Percentiles rank a stretch among this genome's conserved stretches.
These are phyloP conservation scores for Aspergillus ochraceus DNA, from an alignment of 2,329 filamentous ascomycete genomes.

Conservation along the genomic window DNA sequence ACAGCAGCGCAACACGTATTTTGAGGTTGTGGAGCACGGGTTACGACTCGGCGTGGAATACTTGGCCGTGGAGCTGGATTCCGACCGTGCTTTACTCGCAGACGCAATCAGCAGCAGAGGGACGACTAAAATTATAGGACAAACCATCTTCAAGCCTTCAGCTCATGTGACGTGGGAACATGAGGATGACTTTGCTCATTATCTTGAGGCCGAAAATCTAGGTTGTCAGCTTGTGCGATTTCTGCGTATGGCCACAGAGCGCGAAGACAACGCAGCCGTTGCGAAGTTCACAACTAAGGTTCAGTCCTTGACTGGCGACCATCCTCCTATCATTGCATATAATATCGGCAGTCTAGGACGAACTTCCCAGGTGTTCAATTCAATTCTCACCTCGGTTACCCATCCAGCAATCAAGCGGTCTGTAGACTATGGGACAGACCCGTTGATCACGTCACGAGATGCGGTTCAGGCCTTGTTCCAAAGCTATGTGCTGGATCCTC, in stretches of 20 bases:
- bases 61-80: slow-evolving; percentile 37
- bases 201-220: slow-evolving; percentile 36
- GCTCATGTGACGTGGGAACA: slow-evolving; percentile 36
- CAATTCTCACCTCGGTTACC: slow-evolving; percentile 42
- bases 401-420: slow-evolving; percentile 36
- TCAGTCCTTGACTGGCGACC: slow-evolving; percentile 29
- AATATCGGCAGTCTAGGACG: slow-evolving; percentile 42
- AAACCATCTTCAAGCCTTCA: slow-evolving; percentile 33
- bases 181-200: slow-evolving; percentile 31
- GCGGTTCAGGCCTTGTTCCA: slow-evolving; percentile 41
- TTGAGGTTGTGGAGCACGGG: slow-evolving; percentile 40
- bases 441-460: slow-evolving; percentile 39
- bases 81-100: slow-evolving; percentile 27
- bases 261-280: slow-evolving; percentile 40
- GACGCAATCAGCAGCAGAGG: slow-evolving; percentile 36
- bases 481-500: slow-evolving; percentile 42
- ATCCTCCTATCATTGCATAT: slow-evolving; percentile 41
- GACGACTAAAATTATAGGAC: slow-evolving; percentile 43
- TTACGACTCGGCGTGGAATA: slow-evolving; percentile 44
- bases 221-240: slow-evolving; percentile 43
- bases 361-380: slow-evolving; percentile 47
- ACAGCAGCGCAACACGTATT: slow-evolving; percentile 25
- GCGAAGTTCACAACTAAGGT: slow-evolving; percentile 40
- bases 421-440: slow-evolving; percentile 26
- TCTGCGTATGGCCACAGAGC: slow-evolving; percentile 33